A percentile compares a stretch with the other conserved stretches of the same genome.
phyloP scores from a whole-genome alignment of 306 rosid genomes.

The Sesbania bispinosa region DNA sequence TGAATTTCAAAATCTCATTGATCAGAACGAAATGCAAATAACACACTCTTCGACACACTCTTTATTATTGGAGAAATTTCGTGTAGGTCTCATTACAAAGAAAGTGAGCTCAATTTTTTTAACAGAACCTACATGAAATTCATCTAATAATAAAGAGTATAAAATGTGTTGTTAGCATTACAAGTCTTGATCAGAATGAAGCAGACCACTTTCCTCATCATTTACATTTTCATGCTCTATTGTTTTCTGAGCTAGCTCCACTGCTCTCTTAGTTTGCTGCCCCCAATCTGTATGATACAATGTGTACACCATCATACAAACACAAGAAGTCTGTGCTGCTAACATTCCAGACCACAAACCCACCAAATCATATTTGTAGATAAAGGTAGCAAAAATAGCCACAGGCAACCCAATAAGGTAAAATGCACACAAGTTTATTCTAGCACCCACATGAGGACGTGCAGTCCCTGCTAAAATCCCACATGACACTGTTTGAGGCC shows the following conservation, averaged over 20 bases:
- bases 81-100: no score
- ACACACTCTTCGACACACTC: neutral
- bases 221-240: conserved; percentile 20
- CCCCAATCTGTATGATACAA: conserved; percentile 74
- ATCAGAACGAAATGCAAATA: neutral
- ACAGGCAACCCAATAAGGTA: conserved; percentile 78
- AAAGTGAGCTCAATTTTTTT: no score
- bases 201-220: conserved; percentile 54
- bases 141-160: neutral
- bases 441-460: conserved; percentile 74
- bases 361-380: conserved; percentile 46
- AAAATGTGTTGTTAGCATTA: neutral
- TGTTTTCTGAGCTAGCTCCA: conserved; percentile 39
- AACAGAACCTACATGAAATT: neutral
- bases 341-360: conserved; percentile 87
- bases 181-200: conserved; percentile 24
- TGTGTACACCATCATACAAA: conserved; percentile 62
- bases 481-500: conserved; percentile 81
- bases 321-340: conserved; percentile 71
- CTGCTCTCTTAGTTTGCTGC: conserved; percentile 57
- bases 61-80: neutral
- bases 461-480: conserved; percentile 79
- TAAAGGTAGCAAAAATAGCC: conserved; percentile 48
- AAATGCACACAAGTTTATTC: conserved; percentile 76
- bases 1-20: conserved; percentile 17